Base-by-base conservation (phyloP, 169 alveolate species). In the Eimeria necatrix region DNA sequence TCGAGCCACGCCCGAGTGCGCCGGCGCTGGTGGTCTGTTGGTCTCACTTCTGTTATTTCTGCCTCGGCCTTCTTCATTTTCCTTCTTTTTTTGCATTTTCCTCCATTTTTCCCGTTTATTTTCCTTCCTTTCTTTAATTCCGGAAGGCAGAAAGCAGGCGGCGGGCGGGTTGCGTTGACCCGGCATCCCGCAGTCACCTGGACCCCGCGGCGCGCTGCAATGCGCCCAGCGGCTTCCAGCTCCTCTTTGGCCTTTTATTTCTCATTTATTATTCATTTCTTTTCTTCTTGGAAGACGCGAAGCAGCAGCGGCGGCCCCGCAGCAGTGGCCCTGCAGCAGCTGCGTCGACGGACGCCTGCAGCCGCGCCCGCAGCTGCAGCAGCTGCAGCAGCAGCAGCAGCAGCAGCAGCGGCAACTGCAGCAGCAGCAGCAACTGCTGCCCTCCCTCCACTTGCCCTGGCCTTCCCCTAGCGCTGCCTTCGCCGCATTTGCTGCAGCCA, bases 301-400 rank as follows among this genome's bases (percentile, higher is more conserved):
- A 24, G 78, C 78, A 71, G 53, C 53, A 71, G 41, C 81, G 10
- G 5, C 4, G 20, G 22, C 53, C 22, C 4, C 81, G n/a, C 24
- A 8, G 53, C n/a, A 20, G 41, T 32, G 81, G 26, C 53, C 16
- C 6, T 71, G 53, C 24, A 8, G 9, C 26, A 14, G 41, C 81
- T 53, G 81, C 81, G 41, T 71, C 81, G 81, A 71, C 81, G 81
- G 53, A 71, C 81, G 53, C 56, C 81, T 71, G 51, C 81, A 20
- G 53, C 53, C 53, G 81, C 53, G 26, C 41, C 81, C 22, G 56
- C 24, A 6, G 41, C 41, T 26, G 5, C 12, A 71, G 20, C 22
- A 14, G 22, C 41, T 22, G 81, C 81, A 71, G 52, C 51, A 71
- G 81, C 81, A 71, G 20, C 51, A 32, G 81, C n/a, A 71, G 53